Percentiles rank a stretch among this genome's conserved stretches.
Evolutionary conservation across 1,284 basidiomycete species (phyloP).

Genomic region (Ganoderma lucidum): DNA sequence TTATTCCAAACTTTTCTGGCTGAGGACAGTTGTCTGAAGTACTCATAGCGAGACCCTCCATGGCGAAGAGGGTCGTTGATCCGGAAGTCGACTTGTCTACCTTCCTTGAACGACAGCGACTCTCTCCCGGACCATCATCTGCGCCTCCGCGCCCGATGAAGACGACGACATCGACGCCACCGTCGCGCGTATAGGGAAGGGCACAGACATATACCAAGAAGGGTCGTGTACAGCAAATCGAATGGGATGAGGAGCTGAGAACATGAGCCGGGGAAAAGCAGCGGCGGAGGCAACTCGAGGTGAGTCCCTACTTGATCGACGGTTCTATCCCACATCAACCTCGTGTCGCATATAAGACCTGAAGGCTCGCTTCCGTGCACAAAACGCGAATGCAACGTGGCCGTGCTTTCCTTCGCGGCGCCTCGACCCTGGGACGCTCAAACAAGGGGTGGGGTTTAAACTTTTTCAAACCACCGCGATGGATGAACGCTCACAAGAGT

Average conservation of each 20-base stretch:
- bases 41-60: constrained; percentile 36
- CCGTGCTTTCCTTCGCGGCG: constrained; percentile 31
- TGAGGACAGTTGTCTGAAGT: not conserved
- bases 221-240: constrained; percentile 67
- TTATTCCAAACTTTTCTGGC: not conserved
- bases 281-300: constrained; percentile 78
- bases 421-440: constrained; percentile 29
- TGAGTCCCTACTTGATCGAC: constrained; percentile 38
- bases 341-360: constrained; percentile 56
- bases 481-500: constrained; percentile 11
- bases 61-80: constrained; percentile 70
- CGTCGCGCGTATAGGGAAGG: constrained; percentile 51
- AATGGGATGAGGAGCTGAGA: constrained; percentile 71
- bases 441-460: constrained; percentile 46
- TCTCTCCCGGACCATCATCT: constrained; percentile 44
- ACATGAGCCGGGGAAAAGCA: constrained; percentile 71
- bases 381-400: constrained; percentile 57
- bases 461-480: not conserved
- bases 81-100: constrained; percentile 76
- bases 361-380: constrained; percentile 71
- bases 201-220: constrained; percentile 52
- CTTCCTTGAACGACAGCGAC: constrained; percentile 69
- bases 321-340: not conserved
- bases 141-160: constrained; percentile 44
- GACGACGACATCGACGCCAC: constrained; percentile 71